phyloP scores from a whole-genome alignment of 73 alveolate species.

The Uronychia setigera region DNA sequence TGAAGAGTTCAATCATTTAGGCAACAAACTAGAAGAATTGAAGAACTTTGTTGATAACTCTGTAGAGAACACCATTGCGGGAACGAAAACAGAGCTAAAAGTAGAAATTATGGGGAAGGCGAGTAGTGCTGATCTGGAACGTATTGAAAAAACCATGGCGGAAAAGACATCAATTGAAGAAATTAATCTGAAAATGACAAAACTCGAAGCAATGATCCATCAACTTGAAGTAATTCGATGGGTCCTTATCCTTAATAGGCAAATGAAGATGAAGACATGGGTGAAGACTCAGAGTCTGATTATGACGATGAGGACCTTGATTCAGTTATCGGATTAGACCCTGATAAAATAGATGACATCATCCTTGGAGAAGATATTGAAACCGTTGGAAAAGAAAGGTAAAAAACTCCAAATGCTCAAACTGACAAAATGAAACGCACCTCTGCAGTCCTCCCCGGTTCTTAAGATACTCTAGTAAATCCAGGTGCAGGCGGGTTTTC shows the following conservation, averaged over 20 bases:
- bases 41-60: not conserved
- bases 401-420: too few relatives aligned
- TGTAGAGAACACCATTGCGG: not conserved
- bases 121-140: not conserved
- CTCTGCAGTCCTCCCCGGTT: too few relatives aligned
- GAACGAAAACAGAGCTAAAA: not conserved
- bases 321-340: not conserved
- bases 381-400: not conserved
- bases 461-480: too few relatives aligned
- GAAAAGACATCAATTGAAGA: not conserved
- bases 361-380: not conserved
- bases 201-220: not conserved
- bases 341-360: not conserved
- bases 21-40: not conserved
- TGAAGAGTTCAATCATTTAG: not conserved
- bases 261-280: not conserved
- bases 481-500: too few relatives aligned
- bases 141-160: not conserved
- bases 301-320: not conserved
- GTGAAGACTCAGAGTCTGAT: not conserved
- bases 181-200: not conserved
- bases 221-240: too few relatives aligned
- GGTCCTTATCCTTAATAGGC: too few relatives aligned
- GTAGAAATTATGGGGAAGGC: not conserved
- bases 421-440: too few relatives aligned